These are phyloP conservation scores for Sonneratia caseolaris DNA, from an alignment of 345 rosid genomes.

Conservation along the genomic window DNA sequence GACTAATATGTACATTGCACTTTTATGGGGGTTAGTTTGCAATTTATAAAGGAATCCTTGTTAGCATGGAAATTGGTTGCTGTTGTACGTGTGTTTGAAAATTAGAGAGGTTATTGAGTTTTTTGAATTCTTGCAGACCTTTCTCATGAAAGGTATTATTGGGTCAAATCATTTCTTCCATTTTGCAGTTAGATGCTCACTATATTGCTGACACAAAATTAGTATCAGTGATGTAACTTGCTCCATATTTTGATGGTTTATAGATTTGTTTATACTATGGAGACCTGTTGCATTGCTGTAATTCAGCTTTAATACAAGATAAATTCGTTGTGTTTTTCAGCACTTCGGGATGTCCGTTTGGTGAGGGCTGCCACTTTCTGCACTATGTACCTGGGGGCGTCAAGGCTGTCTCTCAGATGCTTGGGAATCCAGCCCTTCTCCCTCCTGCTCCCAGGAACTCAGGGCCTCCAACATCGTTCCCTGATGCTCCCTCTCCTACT, in stretches of 20 bases:
- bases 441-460: slow-evolving; percentile 48
- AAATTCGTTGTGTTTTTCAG: slow-evolving; percentile 37
- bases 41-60: background rate
- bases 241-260: background rate
- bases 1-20: background rate
- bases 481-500: slow-evolving; percentile 50
- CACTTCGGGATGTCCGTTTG: slow-evolving; percentile 94
- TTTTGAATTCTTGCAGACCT: background rate
- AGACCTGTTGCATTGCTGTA: background rate
- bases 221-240: background rate
- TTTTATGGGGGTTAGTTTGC: background rate
- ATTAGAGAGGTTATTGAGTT: background rate
- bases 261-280: background rate
- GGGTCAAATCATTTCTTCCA: background rate
- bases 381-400: slow-evolving; percentile 96
- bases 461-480: slow-evolving; percentile 38
- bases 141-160: background rate
- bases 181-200: background rate
- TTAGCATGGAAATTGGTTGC: background rate
- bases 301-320: slow-evolving; percentile 4
- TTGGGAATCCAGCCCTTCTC: slow-evolving; percentile 41
- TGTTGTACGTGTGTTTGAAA: background rate
- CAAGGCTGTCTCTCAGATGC: slow-evolving; percentile 75
- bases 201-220: background rate
- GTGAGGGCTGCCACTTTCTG: slow-evolving; percentile 94